Evolutionary conservation across 1,284 basidiomycete species (phyloP), one percentile per base, ranked within the genome.

Genomic region (Ceratobasidium sp.): DNA sequence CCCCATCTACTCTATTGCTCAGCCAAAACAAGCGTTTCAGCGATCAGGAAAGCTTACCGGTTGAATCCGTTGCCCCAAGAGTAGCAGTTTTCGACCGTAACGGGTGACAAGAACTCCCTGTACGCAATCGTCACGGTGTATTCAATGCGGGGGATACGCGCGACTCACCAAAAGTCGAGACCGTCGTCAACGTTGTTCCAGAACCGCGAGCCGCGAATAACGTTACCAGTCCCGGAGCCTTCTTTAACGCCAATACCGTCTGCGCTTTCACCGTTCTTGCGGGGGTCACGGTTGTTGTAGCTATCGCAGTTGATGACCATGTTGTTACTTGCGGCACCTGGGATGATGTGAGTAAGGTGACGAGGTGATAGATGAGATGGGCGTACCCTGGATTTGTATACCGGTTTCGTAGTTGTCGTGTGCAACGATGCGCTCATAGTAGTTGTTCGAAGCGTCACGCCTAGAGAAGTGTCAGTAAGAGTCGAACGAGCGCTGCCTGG

Each of bases 1-100:
- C 29, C 39, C 59, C 53, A 66, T 53, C 54, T 56, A n/a, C 14
- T 27, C 21, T 23, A 14, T 16, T n/a, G 47, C 8, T 47, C 9
- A 62, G 3, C 33, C 14, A 23, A 25, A 33, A 21, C 8, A 9
- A n/a, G 39, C 25, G 42, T 23, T 46, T 25, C 8, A 21, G 5
- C 1, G 27, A n/a, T n/a, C 23, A 11, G 44, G 25, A 39, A 50
- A 4, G 21, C 69, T 16, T 23, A 70, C 69, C 71, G 62, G 58
- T 72, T 72, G 69, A 72, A 72, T 6, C 71, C 71, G 23, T 72
- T 72, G 42, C 71, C 71, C 71, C 71, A 72, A 4, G 71, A 66
- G 60, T 69, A 69, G 44, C 57, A 53, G 58, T 71, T 69, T 49
- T 71, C 71, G 27, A 71, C 68, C 1, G 62, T 67, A 29, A 71